These are phyloP conservation scores for Mortierella alpina DNA, from an alignment of 192 early-diverging fungal species.

Conservation along the genomic window DNA sequence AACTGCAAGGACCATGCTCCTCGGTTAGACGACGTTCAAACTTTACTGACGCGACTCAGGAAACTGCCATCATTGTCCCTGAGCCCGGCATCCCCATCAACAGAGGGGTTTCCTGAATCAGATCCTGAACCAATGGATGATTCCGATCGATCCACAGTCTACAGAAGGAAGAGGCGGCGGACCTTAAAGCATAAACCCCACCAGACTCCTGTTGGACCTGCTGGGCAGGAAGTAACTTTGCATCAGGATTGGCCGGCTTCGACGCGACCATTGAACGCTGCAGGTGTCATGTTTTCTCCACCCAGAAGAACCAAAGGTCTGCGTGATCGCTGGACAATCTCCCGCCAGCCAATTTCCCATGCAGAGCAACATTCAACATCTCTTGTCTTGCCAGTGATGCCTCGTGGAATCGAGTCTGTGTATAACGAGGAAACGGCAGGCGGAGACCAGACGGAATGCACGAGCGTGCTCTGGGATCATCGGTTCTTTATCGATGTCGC, in stretches of 20 bases:
- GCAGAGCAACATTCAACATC: slow-evolving; percentile 12
- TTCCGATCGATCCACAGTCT: slow-evolving; percentile 1
- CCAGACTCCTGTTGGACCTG: not conserved
- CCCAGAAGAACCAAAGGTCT: slow-evolving; percentile 36
- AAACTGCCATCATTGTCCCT: not conserved
- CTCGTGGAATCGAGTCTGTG: not conserved
- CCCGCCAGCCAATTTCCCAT: slow-evolving; percentile 32
- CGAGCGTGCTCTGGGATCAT: slow-evolving; percentile 39
- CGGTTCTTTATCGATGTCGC: slow-evolving; percentile 34
- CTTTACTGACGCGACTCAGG: slow-evolving; percentile 16
- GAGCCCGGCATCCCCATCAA: not conserved
- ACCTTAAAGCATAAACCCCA: not conserved
- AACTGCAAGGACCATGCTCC: slow-evolving; percentile 46
- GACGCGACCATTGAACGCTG: slow-evolving; percentile 5
- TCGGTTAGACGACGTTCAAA: slow-evolving; percentile 30
- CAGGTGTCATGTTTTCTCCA: slow-evolving; percentile 39
- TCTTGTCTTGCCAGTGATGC: not conserved
- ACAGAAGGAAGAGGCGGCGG: slow-evolving; percentile 11
- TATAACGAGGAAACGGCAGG: not conserved
- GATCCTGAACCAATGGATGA: not conserved
- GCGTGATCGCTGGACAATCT: slow-evolving; percentile 22
- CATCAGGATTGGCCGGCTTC: not conserved
- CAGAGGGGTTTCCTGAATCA: not conserved
- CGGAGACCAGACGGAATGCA: not conserved
- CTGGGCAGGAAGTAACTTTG: not conserved